Evolutionary conservation across 305 asterid genomes (phyloP).

Genomic region (Fraxinus floribunda): DNA sequence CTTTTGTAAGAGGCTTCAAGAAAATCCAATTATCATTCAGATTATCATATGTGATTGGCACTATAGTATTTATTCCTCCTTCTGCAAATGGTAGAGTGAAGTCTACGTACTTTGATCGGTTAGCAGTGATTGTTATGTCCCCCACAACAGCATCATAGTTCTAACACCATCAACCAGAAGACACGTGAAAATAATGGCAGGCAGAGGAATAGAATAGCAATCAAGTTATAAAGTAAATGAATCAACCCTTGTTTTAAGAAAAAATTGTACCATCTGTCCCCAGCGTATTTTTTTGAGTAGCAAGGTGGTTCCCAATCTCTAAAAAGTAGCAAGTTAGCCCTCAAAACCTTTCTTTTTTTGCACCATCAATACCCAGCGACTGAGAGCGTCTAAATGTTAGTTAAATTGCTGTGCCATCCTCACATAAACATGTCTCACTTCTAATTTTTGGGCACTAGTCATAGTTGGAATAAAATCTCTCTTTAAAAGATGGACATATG

Average conservation of each 20-base stretch:
- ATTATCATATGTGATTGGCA: slow-evolving; percentile 18
- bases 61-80: slow-evolving; percentile 36
- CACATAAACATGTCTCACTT: background rate
- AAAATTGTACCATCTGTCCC: background rate
- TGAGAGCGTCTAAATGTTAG: background rate
- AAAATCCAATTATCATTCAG: slow-evolving; percentile 32
- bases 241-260: background rate
- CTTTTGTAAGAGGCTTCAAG: slow-evolving; percentile 37
- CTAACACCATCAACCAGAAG: slow-evolving; percentile 20
- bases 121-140: slow-evolving; percentile 39
- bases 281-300: background rate
- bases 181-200: background rate
- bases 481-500: background rate
- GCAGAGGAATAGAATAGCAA: background rate
- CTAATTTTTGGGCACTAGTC: background rate
- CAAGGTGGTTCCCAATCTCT: background rate
- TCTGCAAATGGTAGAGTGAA: slow-evolving; percentile 42
- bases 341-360: background rate
- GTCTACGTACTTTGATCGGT: slow-evolving; percentile 39
- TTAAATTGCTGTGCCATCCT: background rate
- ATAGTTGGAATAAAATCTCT: background rate
- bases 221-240: background rate
- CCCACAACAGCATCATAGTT: slow-evolving; percentile 41
- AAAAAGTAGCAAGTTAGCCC: background rate
- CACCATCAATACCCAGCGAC: background rate